Percentiles rank a stretch among this genome's conserved stretches.
Conservation (phyloP, 2,329 filamentous ascomycete species). For the Lachnellula cervina region DNA sequence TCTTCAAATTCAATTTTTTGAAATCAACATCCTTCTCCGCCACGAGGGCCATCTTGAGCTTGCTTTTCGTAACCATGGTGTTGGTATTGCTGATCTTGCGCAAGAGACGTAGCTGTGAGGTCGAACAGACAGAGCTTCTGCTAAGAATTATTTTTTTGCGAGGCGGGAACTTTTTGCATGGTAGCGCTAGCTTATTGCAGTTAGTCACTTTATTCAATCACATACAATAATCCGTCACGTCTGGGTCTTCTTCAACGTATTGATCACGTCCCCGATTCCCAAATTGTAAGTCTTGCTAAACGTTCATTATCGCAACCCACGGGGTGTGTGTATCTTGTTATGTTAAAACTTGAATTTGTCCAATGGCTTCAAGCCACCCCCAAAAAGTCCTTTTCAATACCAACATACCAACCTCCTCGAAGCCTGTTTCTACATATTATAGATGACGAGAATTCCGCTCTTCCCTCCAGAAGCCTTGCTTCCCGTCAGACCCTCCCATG, state of each 20-base stretch:
- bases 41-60: slow-evolving; percentile 49
- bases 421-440: not conserved
- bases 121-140: slow-evolving; percentile 7
- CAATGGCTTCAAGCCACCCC: not conserved
- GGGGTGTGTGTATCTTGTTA: not conserved
- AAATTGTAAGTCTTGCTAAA: too few relatives aligned
- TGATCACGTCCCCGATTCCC: not conserved
- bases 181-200: not conserved
- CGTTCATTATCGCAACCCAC: too few relatives aligned
- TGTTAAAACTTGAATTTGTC: not conserved
- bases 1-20: slow-evolving; percentile 39
- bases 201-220: slow-evolving; percentile 2
- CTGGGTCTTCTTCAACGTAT: not conserved
- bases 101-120: not conserved
- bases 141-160: slow-evolving; percentile 10
- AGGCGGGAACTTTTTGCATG: slow-evolving; percentile 9
- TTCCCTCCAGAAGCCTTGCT: not conserved
- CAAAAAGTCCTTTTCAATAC: slow-evolving; percentile 3
- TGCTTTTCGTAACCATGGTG: slow-evolving; percentile 36
- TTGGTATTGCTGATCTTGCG: slow-evolving; percentile 8
- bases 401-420: slow-evolving; percentile 1
- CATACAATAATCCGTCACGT: not conserved
- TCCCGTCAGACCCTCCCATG: not conserved
- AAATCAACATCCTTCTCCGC: slow-evolving; percentile 52
- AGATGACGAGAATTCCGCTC: slow-evolving; percentile 1